Evolutionary conservation across 192 early-diverging fungal genomes (phyloP).

Genomic region (Podila epicladia): DNA sequence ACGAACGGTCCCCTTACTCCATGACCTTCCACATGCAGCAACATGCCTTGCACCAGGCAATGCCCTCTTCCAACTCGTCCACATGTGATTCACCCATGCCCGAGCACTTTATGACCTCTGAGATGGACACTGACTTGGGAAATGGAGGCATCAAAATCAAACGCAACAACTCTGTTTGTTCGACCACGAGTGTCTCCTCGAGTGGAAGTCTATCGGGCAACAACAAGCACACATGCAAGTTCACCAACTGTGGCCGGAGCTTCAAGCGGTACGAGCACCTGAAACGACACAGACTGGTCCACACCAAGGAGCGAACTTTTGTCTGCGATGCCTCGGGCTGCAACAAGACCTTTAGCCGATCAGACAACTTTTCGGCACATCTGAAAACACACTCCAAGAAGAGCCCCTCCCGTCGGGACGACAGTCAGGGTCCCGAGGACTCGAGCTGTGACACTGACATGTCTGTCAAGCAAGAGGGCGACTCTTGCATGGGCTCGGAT

Average conservation of each 20-base stretch:
- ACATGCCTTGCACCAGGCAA: constrained; percentile 12
- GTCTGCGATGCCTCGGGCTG: constrained; percentile 67
- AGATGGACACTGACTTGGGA: neutral
- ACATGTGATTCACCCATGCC: constrained; percentile 29
- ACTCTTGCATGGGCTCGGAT: too few relatives aligned
- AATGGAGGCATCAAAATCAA: constrained; percentile 13
- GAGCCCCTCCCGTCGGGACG: neutral
- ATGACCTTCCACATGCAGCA: constrained; percentile 4
- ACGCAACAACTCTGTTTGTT: constrained; percentile 28
- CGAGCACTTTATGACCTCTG: constrained; percentile 11
- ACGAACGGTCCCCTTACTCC: constrained; percentile 9
- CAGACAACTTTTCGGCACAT: constrained; percentile 73
- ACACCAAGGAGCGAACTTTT: constrained; percentile 72
- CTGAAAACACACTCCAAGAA: constrained; percentile 73
- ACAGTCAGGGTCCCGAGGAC: neutral
- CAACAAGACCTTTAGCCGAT: constrained; percentile 74
- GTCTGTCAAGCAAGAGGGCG: neutral
- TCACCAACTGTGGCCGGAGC: constrained; percentile 53
- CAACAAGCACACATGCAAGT: constrained; percentile 38
- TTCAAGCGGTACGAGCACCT: constrained; percentile 83
- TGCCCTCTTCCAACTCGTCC: constrained; percentile 29
- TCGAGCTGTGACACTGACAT: neutral
- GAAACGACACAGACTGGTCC: constrained; percentile 76
- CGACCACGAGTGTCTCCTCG: constrained; percentile 24
- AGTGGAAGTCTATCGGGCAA: constrained; percentile 6